phyloP scores from a whole-genome alignment of 768 basidiomycete genomes.

The Tricholoma hemisulphureum region DNA sequence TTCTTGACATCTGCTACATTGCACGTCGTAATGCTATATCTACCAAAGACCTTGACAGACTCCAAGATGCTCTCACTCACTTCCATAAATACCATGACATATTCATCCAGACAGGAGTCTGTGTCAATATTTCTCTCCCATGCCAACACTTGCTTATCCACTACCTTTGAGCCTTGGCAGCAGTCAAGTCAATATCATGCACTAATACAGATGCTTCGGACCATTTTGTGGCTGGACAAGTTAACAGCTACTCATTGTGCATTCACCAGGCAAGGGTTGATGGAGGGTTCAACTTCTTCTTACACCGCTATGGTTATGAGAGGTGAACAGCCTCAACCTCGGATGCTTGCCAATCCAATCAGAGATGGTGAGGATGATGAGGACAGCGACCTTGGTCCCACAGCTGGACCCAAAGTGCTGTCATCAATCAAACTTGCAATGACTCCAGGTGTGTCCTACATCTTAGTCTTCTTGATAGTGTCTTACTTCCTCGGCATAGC shows the following conservation, averaged over 20 bases:
- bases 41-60: too few relatives aligned
- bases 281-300: neutral
- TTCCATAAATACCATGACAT: too few relatives aligned
- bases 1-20: conserved; percentile 4
- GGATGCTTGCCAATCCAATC: neutral
- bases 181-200: neutral
- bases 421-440: neutral
- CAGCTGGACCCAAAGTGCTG: neutral
- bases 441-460: neutral
- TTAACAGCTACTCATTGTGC: neutral
- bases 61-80: too few relatives aligned
- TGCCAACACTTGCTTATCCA: neutral
- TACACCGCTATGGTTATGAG: neutral
- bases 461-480: neutral
- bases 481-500: neutral
- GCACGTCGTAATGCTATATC: neutral
- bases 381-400: neutral
- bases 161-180: neutral
- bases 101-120: too few relatives aligned
- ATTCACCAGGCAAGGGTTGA: neutral
- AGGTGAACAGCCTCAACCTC: neutral
- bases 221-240: neutral
- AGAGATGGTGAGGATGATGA: neutral
- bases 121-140: too few relatives aligned
- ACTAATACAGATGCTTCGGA: neutral